Evolutionary conservation across 306 rosid species (phyloP), one percentile per base, ranked within the genome.

Genomic region (Lathyrus tuberosus): DNA sequence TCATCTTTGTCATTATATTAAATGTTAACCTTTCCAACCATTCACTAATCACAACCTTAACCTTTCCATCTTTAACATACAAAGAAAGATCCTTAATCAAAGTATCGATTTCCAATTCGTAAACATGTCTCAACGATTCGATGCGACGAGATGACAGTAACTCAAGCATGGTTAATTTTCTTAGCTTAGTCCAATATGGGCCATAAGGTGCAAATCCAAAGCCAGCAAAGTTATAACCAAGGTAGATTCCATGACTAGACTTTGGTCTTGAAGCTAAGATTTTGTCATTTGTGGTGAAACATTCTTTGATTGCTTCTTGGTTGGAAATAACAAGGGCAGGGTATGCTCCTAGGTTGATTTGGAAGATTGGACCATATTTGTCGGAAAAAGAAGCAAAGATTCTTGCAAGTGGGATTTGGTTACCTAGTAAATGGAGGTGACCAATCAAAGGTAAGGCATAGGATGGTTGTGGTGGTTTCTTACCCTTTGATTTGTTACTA

Each of bases 121-220:
- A 76, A 10, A 78, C 79, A 3, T 71, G 79, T 47, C 74, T 57
- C 18, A 82, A 10, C 0, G 75, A 43, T 53, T 80, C 84, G 3
- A 87, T 69, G 54, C 92, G 76, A 5, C 83, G 86, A 44, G 78
- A 11, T 0, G 86, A 80, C 26, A 84, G 80, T 9, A 87, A 46
- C 42, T 84, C 89, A 8, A 79, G 44, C 83, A 76, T 53, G 60
- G 43, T 53, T 13, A 87, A 28, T 65, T 87, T 87, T 49, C 77
- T 82, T n/a, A 84, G 4, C 53, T 69, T 68, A 20, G 74, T 70
- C 86, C 86, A 85, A 8, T 74, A 80, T 0, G 76, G 0, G 3
- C 90, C 90, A 78, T 82, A 78, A 6, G 85, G 69, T 1, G 86
- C 83, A 33, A 77, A 86, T 22, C 88, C 88, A 51, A 79, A 86